Percentiles rank a stretch among this genome's conserved stretches.
Evolutionary conservation across 2,329 filamentous ascomycete genomes (phyloP).

Genomic region (Orbilia brochopaga): DNA sequence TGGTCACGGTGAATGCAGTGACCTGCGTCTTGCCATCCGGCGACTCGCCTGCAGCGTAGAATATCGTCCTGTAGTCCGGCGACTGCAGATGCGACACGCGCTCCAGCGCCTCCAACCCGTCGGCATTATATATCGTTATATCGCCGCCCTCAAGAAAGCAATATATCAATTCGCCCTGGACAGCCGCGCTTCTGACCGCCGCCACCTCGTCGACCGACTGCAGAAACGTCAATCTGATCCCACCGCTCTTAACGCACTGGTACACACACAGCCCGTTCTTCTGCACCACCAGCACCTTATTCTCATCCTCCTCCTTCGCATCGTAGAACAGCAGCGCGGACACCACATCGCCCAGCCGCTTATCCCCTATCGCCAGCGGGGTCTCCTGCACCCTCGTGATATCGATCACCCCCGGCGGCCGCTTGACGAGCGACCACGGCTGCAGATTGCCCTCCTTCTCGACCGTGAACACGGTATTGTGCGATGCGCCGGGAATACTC

Average conservation of each 20-base stretch:
- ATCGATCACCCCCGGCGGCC: conserved; percentile 29
- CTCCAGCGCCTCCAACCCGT: conserved; percentile 25
- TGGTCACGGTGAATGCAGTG: conserved; percentile 25
- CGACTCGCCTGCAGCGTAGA: conserved; percentile 27
- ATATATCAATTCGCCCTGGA: conserved; percentile 32
- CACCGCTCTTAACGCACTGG: conserved; percentile 41
- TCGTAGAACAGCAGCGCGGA: conserved; percentile 39
- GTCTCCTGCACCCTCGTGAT: conserved; percentile 47
- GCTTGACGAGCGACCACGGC: conserved; percentile 51
- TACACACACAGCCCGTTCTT: conserved; percentile 33
- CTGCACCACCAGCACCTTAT: conserved; percentile 45
- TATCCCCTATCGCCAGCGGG: conserved; percentile 40
- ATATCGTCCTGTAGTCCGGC: conserved; percentile 25
- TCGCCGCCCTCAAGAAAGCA: conserved; percentile 28
- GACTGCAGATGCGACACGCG: conserved; percentile 21
- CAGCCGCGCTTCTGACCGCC: conserved; percentile 21
- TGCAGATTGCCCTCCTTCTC: conserved; percentile 49
- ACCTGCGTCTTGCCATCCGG: conserved; percentile 27
- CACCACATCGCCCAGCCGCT: conserved; percentile 37
- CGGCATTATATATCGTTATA: conserved; percentile 32
- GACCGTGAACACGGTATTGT: conserved; percentile 51
- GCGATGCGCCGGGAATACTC: conserved; percentile 42
- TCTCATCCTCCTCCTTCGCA: conserved; percentile 47
- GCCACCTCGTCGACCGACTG: conserved; percentile 30
- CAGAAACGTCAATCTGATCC: conserved; percentile 30